phyloP scores from a whole-genome alignment of 306 rosid genomes.

The Lathyrus tuberosus region DNA sequence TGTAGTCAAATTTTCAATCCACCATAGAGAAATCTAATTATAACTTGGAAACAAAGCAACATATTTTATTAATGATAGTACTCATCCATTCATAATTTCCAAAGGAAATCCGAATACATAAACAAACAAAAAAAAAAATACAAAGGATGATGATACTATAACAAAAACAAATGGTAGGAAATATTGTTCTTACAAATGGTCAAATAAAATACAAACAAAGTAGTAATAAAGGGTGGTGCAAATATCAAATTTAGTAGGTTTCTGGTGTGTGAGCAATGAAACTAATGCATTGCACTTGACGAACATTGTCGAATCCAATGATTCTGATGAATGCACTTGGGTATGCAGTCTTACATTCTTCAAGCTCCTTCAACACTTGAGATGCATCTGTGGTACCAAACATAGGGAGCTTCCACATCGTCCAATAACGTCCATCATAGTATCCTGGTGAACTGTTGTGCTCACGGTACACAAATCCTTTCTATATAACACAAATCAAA shows the following conservation, averaged over 20 bases:
- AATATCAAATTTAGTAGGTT: background rate
- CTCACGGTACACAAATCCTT: constrained; percentile 60
- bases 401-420: constrained; percentile 98
- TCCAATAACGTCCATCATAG: constrained; percentile 91
- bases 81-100: constrained; percentile 51
- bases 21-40: background rate
- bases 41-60: constrained; percentile 16
- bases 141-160: background rate
- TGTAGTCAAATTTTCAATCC: background rate
- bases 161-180: constrained; percentile 26
- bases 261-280: constrained; percentile 80
- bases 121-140: constrained; percentile 38
- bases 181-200: constrained; percentile 35
- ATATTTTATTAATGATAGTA: constrained; percentile 36
- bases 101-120: constrained; percentile 41
- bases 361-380: constrained; percentile 60
- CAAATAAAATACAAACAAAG: constrained; percentile 38
- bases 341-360: constrained; percentile 50
- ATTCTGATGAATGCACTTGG: constrained; percentile 57
- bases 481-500: constrained; percentile 40
- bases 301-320: constrained; percentile 84
- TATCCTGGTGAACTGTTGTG: constrained; percentile 66
- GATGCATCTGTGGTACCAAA: constrained; percentile 64
- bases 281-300: constrained; percentile 86
- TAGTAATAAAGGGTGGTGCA: background rate